Percentiles rank a stretch among this genome's conserved stretches.
Conservation (phyloP, 2,329 filamentous ascomycete genomes). For the Grosmannia huntii region DNA sequence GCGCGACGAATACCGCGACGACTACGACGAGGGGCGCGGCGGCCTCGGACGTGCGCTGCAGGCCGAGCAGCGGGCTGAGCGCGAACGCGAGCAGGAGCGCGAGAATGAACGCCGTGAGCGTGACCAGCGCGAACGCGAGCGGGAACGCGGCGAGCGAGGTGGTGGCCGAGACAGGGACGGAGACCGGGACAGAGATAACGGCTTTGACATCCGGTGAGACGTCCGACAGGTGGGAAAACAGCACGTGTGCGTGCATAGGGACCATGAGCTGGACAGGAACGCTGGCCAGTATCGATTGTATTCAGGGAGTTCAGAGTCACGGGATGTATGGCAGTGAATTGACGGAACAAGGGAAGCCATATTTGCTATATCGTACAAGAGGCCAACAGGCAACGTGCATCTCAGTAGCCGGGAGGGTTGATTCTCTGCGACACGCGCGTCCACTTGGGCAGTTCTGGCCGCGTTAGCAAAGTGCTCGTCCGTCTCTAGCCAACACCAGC, state of each 20-base stretch:
- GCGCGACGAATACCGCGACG: conserved; percentile 91
- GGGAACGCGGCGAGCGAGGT: conserved; percentile 1
- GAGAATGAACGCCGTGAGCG: not conserved
- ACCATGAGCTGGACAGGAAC: not conserved
- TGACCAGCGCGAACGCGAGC: not conserved
- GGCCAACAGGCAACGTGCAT: no score
- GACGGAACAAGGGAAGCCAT: not conserved
- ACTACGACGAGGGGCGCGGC: conserved; percentile 89
- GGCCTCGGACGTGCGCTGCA: conserved; percentile 72
- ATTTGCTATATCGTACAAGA: conserved; percentile 10
- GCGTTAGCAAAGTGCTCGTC: not conserved
- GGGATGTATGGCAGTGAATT: not conserved
- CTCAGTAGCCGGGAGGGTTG: conserved; percentile 87
- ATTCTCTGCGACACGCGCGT: conserved; percentile 86
- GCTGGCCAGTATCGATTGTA: not conserved
- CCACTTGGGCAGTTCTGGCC: conserved; percentile 73
- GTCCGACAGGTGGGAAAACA: not conserved
- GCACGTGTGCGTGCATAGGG: not conserved
- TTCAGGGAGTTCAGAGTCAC: not conserved
- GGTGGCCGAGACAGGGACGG: not conserved
- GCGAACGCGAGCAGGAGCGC: conserved; percentile 38
- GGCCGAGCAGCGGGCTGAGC: conserved; percentile 26
- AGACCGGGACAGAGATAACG: conserved; percentile 42
- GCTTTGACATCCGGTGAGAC: conserved; percentile 39
- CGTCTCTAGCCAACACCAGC: no score